These are phyloP conservation scores for Rhizopus sp. DNA, from an alignment of 371 early-diverging fungal species.

Conservation along the genomic window DNA sequence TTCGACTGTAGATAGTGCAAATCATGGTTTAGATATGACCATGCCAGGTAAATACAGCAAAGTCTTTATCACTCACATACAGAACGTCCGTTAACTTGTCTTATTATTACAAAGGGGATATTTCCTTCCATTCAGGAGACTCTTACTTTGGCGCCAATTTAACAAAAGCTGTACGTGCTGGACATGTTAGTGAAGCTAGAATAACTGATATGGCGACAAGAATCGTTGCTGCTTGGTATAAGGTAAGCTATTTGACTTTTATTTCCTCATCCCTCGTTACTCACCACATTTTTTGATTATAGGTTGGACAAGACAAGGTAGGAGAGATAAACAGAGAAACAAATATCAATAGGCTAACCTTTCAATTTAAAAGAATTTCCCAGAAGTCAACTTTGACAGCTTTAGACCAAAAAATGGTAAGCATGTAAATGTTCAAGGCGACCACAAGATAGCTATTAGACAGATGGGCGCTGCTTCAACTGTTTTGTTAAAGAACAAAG, in stretches of 20 bases:
- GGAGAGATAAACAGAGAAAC: neutral
- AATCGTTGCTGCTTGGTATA: conserved; percentile 58
- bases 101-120: conserved; percentile 29
- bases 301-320: conserved; percentile 29
- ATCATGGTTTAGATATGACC: conserved; percentile 58
- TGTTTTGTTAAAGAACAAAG: conserved; percentile 50
- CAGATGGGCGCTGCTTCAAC: conserved; percentile 54
- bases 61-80: neutral
- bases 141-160: conserved; percentile 45
- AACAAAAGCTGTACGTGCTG: conserved; percentile 34
- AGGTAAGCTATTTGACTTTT: conserved; percentile 26
- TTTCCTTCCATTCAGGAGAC: conserved; percentile 29
- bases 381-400: conserved; percentile 34
- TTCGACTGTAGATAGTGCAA: conserved; percentile 39
- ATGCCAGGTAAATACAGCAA: conserved; percentile 51
- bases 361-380: conserved; percentile 34
- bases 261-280: neutral
- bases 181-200: conserved; percentile 31
- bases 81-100: neutral
- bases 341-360: neutral
- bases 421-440: conserved; percentile 40
- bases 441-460: conserved; percentile 40
- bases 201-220: conserved; percentile 62
- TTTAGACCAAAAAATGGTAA: conserved; percentile 25
- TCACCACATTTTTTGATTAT: neutral